Evolutionary conservation across 257 asterid genomes (phyloP).

Genomic region (Phtheirospermum japonicum): DNA sequence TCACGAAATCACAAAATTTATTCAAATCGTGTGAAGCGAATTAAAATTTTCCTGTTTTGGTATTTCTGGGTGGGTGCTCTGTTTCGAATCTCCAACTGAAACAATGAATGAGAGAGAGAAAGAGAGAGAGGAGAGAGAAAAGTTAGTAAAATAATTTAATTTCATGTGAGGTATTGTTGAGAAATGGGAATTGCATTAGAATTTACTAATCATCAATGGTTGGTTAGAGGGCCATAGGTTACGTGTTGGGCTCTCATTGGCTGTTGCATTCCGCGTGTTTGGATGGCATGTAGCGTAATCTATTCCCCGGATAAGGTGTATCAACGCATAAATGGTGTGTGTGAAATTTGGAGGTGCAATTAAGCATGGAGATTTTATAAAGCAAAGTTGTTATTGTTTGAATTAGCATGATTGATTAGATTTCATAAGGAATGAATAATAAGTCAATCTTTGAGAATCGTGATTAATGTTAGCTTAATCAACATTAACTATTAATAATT

Average conservation of each 20-base stretch:
- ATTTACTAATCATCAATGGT: slow-evolving; percentile 1
- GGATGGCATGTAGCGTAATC: slow-evolving; percentile 24
- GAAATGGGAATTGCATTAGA: slow-evolving; percentile 18
- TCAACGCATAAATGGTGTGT: not conserved
- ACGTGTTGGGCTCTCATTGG: slow-evolving; percentile 20
- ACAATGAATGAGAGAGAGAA: slow-evolving; percentile 27
- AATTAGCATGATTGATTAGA: no score
- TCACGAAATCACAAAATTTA: not conserved
- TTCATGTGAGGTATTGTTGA: slow-evolving; percentile 19
- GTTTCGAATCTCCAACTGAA: slow-evolving; percentile 36
- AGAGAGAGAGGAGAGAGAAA: not conserved
- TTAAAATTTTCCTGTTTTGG: slow-evolving; percentile 5
- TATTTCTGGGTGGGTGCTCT: slow-evolving; percentile 26
- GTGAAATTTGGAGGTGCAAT: not conserved
- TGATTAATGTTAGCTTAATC: no score
- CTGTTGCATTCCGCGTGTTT: not conserved
- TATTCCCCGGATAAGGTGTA: not conserved
- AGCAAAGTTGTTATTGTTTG: not conserved
- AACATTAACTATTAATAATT: no score
- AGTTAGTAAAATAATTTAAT: not conserved
- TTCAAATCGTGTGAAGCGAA: slow-evolving; percentile 14
- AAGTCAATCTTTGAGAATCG: no score
- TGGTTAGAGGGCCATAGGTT: not conserved
- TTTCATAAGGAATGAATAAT: no score
- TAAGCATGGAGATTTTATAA: no score